Base-by-base conservation (phyloP, 345 rosid species). In the Rhodamnia rubescens region DNA sequence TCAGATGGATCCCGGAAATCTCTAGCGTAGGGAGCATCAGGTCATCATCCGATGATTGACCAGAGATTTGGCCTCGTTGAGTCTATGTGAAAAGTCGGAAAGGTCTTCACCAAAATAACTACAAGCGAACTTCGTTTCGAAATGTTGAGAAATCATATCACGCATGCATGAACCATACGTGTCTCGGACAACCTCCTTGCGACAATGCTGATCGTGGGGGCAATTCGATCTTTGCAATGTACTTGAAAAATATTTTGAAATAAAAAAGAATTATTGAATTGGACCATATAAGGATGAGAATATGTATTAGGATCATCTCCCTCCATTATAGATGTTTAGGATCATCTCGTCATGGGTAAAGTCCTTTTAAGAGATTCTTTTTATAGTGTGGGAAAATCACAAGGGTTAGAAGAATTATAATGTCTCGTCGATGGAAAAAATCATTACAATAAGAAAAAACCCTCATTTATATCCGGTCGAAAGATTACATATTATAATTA, bases 61-160 rank as follows among this genome's bases (percentile, higher is more conserved):
- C 4, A 29, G 2, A 0, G 36, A 15, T 61, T 15, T 1, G 42
- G 32, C 14, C 5, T 13, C n/a, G 4, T 59, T 0, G 9, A 59
- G 74, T 59, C 2, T 15, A 59, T 2, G 18, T 13, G 36, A 27
- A 59, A 59, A 13, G 27, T 27, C 4, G 9, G 27, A 26, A 26
- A 57, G 26, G 0, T 2, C 64, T 0, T 57, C 0, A 0, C 64
- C 0, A 7, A 57, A 13, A 59, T 16, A 18, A n/a, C 1, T 7
- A 27, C 20, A 6, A 0, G 36, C 40, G 40, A 36, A 36, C 40
- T 36, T 36, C 40, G 40, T 36, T 36, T 36, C 40, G 40, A 36
- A 36, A 27, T 59, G 20, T 59, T 3, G 14, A 36, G 36, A 59
- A 59, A 59, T 59, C 74, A 27, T 59, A 6, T 1, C 8, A 1